Evolutionary conservation across 2,329 filamentous ascomycete species (phyloP), one percentile per base, ranked within the genome.

Genomic region (Colletotrichum sp.): DNA sequence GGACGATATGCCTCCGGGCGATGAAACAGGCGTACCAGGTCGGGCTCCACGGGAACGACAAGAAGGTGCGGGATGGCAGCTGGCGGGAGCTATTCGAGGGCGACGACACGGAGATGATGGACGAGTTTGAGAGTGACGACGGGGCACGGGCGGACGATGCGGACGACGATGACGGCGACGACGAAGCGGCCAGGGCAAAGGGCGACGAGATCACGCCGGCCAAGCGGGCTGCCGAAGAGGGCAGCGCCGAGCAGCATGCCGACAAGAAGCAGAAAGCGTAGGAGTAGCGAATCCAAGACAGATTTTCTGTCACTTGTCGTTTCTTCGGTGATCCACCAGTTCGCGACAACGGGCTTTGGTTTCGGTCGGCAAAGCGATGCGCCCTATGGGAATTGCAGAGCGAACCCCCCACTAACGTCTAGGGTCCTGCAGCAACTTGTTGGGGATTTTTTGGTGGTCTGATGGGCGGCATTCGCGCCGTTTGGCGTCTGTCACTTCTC

Each of bases 21-120:
- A 92, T 95, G 90, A 95, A 95, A 86, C 88, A 89, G 62, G 94
- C 94, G 1, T 96, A 95, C 82, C 82, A 87, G 8, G 88, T 93
- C 2, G 91, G 91, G 0, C 80, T 96, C 29, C 89, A 93, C 79
- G 94, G 94, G 0, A 88, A 93, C 77, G 88, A 94, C 81, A 82
- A 88, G 8, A 88, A 85, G 79, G 92, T 94, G 3, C 81, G 92
- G 64, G 89, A 94, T 79, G 94, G 93, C 6, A 90, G 81, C 7
- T 91, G 89, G 89, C 87, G 85, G 62, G 81, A 84, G 34, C 77
- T 89, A 55, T 91, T 91, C 69, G 85, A 85, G 27, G 82, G 81
- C 12, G 77, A 81, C 3, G 81, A 80, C 5, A 85, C 83, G 0
- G 86, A 88, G 79, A 84, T 88, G 71, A 85, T 85, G 77, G 86